These are phyloP conservation scores for Chlorella sp. DNA, from an alignment of 139 green algal genomes.

Conservation along the genomic window DNA sequence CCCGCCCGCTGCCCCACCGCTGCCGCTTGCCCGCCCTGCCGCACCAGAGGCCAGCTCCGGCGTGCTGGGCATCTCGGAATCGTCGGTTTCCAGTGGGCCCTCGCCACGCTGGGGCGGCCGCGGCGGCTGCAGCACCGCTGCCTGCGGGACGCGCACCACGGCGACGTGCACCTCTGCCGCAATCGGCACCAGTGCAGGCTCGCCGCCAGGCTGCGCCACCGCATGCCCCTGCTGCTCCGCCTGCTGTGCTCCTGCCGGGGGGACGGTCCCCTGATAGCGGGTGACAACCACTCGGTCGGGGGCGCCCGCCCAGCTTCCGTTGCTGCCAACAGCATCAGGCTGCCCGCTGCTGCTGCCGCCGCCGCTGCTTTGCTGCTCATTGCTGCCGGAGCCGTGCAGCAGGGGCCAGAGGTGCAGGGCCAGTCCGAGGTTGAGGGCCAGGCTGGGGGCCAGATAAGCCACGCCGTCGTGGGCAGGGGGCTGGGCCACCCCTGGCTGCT, in stretches of 20 bases:
- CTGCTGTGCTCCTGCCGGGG: neutral
- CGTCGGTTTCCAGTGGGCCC: neutral
- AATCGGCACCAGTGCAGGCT: constrained; percentile 20
- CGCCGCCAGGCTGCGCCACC: constrained; percentile 6
- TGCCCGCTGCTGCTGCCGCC: neutral
- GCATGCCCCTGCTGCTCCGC: neutral
- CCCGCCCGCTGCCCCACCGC: neutral
- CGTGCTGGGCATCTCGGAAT: neutral
- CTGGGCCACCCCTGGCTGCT: no score
- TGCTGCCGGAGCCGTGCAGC: neutral
- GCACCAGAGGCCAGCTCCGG: neutral
- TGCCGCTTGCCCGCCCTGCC: neutral
- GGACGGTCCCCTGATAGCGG: neutral
- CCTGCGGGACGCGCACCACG: constrained; percentile 19
- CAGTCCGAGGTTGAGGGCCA: constrained; percentile 48
- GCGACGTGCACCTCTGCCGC: constrained; percentile 29
- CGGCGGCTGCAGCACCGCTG: constrained; percentile 9
- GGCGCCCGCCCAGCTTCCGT: neutral
- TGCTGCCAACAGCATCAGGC: neutral
- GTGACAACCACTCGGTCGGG: neutral
- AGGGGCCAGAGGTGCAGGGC: constrained; percentile 38
- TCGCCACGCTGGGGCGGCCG: neutral
- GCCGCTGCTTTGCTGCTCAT: neutral
- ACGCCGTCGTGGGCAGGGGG: neutral
- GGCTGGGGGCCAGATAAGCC: constrained; percentile 33